Conservation (phyloP, 148 eudicot genomes). For the Gaultheria prostrata region DNA sequence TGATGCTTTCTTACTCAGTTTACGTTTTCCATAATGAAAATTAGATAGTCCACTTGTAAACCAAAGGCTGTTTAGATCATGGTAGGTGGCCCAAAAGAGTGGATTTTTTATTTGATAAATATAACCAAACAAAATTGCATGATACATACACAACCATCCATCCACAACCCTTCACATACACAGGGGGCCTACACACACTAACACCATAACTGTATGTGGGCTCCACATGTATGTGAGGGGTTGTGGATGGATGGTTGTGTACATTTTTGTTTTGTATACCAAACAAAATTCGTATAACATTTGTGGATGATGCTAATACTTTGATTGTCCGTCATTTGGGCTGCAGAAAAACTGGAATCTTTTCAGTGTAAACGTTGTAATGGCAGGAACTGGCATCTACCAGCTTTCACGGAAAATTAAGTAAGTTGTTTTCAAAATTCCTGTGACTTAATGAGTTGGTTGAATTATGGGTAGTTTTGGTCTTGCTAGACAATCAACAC, state of each 20-base stretch:
- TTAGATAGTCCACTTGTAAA: not conserved
- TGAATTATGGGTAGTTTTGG: not conserved
- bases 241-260: no score
- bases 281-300: not conserved
- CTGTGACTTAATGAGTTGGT: not conserved
- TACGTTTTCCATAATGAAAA: not conserved
- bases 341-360: conserved; percentile 86
- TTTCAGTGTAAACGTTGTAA: conserved; percentile 81
- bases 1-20: not conserved
- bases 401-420: conserved; percentile 70
- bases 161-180: no score
- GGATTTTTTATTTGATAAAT: not conserved
- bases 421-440: conserved; percentile 35
- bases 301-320: conserved; percentile 3
- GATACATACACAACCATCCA: no score
- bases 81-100: not conserved
- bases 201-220: no score
- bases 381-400: conserved; percentile 83
- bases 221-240: no score
- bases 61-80: not conserved
- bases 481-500: not conserved
- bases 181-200: no score
- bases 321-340: conserved; percentile 2
- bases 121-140: not conserved
- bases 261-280: no score